Evolutionary conservation across 768 basidiomycete genomes (phyloP), one percentile per base, ranked within the genome.

Genomic region (Pholiota molesta): DNA sequence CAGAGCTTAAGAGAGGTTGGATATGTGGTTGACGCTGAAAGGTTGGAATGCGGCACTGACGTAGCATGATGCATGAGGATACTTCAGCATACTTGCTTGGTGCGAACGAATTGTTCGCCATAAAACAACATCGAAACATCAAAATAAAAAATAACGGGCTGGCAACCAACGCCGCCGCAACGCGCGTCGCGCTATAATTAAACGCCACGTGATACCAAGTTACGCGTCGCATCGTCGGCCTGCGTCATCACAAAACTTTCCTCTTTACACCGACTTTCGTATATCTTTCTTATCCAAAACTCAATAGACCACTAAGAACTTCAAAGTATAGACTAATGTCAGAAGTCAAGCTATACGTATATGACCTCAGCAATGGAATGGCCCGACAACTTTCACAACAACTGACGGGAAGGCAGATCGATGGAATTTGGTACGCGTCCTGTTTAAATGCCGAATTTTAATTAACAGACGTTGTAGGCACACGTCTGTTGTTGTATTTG

Each of bases 351-450:
- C 83, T 97, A 26, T 95, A 95, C 70, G 86, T 97, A 0, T 97
- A 97, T 74, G 95, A 97, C 69, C 87, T 97, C 57, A 95, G 89
- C 74, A 87, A 89, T 69, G 95, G 95, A 44, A 80, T 97, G 68
- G 96, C 94, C 6, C 81, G 83, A 57, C 84, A 87, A 62, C 77
- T 97, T 37, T 96, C 94, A 6, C 76, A 81, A 52, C 90, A 91
- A 73, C 80, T 97, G 42, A 91, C 91, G 0, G 96, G 96, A 5
- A 84, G 86, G 56, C 94, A 95, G 74, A 94, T 97, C 57, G 93
- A 97, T 64, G 96, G 96, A 0, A 87, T 99, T 56, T 99, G 96
- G 95, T 93, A 58, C 65, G 83, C 29, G 13, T 49, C 29, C 19
- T 51, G 3, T 19, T 39, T 37, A 19, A 14, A 11, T 23, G 0